Evolutionary conservation across 768 basidiomycete species (phyloP).

Genomic region (Exsudoporus frostii): DNA sequence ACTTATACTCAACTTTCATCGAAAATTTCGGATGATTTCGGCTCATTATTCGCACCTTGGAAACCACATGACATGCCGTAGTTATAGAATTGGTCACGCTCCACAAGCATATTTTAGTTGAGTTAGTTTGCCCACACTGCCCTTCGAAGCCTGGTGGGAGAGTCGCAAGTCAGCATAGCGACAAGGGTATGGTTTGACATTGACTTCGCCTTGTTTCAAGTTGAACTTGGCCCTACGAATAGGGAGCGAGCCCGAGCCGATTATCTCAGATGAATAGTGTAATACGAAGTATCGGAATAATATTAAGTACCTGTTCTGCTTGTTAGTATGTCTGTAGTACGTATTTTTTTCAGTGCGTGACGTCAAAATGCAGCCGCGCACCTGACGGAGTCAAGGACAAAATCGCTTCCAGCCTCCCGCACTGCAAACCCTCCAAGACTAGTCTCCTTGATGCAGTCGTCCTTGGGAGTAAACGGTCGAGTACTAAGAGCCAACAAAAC

Average conservation of each 20-base stretch:
- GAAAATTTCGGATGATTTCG: neutral
- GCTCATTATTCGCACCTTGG: neutral
- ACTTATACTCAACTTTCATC: constrained; percentile 4
- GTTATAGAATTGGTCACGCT: neutral
- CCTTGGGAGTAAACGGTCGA: constrained; percentile 55
- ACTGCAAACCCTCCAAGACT: constrained; percentile 61
- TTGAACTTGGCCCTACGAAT: too few species aligned
- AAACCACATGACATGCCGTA: neutral
- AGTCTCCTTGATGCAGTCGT: constrained; percentile 48
- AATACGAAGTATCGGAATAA: neutral
- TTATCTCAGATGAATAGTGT: neutral
- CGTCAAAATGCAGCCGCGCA: neutral
- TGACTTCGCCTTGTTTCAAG: neutral
- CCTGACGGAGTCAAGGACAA: constrained; percentile 55
- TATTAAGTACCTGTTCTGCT: neutral
- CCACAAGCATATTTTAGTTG: too few species aligned
- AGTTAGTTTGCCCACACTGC: too few species aligned
- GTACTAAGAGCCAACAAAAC: constrained; percentile 66
- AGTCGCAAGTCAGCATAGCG: neutral
- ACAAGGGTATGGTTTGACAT: neutral
- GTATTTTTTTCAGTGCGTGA: neutral
- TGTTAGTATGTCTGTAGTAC: neutral
- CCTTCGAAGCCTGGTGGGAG: neutral
- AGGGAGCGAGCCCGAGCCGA: neutral
- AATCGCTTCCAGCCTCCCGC: constrained; percentile 70